These are phyloP conservation scores for Pseudisothecium myosuroides DNA, from an alignment of 225 moss, liverwort and hornwort genomes.

Conservation along the genomic window DNA sequence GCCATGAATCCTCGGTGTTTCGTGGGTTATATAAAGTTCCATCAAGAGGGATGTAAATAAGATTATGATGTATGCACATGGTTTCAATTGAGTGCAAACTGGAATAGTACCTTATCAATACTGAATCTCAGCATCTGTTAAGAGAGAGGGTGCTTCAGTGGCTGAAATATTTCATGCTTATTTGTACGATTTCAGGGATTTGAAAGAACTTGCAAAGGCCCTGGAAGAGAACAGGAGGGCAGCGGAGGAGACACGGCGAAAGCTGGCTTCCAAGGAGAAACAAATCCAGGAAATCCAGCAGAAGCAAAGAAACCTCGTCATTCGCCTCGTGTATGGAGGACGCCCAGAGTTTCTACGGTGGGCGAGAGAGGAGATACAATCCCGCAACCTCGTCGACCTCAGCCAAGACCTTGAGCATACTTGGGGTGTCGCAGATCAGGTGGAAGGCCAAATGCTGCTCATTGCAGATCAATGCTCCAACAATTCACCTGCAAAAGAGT, in stretches of 20 bases:
- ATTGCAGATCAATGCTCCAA: background rate
- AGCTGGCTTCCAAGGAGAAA: background rate
- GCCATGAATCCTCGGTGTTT: background rate
- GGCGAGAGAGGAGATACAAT: conserved; percentile 14
- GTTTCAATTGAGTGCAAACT: background rate
- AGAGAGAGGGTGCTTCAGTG: background rate
- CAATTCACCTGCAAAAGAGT: background rate
- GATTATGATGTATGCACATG: background rate
- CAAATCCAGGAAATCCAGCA: background rate
- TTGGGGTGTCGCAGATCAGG: background rate
- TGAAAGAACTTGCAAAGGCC: background rate
- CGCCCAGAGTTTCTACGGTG: conserved; percentile 1
- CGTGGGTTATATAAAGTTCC: background rate
- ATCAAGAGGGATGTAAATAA: background rate
- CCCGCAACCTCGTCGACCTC: background rate
- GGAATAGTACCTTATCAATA: background rate
- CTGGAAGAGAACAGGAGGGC: conserved; percentile 1
- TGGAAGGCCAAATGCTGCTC: conserved; percentile 6
- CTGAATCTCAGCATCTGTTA: background rate
- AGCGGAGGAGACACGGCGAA: background rate
- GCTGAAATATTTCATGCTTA: background rate
- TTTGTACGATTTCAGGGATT: background rate
- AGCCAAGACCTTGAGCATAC: background rate
- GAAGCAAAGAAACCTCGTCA: conserved; percentile 9
- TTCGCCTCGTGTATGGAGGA: conserved; percentile 13